phyloP scores from a whole-genome alignment of 2,329 filamentous ascomycete genomes.

The Beauveria varroae region DNA sequence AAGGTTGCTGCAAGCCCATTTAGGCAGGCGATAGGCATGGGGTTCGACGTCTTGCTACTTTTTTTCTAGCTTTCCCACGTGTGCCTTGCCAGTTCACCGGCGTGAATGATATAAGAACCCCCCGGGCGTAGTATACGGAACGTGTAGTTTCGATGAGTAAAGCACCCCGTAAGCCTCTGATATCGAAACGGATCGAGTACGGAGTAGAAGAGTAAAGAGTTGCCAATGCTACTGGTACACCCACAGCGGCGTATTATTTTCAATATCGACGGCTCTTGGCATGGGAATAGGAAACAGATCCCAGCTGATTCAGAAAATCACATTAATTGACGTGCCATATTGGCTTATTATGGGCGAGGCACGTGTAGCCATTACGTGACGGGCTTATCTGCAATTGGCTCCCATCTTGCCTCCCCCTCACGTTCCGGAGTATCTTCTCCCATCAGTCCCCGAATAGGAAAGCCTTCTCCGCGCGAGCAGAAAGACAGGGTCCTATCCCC shows the following conservation, averaged over 20 bases:
- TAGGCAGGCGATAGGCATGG: slow-evolving; percentile 5
- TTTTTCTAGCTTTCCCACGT: no score
- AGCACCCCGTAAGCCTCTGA: no score
- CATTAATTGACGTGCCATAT: neutral
- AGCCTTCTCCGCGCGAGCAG: neutral
- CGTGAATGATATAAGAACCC: no score
- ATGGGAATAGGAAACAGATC: neutral
- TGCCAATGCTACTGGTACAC: no score
- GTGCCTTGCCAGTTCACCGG: no score
- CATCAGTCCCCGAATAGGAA: neutral
- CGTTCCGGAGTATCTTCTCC: neutral
- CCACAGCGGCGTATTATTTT: neutral
- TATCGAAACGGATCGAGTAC: no score
- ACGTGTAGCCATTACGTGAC: neutral
- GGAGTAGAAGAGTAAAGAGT: no score
- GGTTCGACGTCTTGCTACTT: no score
- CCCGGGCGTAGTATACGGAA: neutral
- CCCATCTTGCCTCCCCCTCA: neutral
- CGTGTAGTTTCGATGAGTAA: neutral
- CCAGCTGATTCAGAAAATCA: neutral
- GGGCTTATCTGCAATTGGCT: neutral
- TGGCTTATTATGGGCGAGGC: neutral
- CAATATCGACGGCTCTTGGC: neutral
- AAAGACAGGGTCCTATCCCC: neutral
- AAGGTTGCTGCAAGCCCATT: neutral